Conservation (phyloP, 2,329 filamentous ascomycete species). For the Aspergillus tamarii region DNA sequence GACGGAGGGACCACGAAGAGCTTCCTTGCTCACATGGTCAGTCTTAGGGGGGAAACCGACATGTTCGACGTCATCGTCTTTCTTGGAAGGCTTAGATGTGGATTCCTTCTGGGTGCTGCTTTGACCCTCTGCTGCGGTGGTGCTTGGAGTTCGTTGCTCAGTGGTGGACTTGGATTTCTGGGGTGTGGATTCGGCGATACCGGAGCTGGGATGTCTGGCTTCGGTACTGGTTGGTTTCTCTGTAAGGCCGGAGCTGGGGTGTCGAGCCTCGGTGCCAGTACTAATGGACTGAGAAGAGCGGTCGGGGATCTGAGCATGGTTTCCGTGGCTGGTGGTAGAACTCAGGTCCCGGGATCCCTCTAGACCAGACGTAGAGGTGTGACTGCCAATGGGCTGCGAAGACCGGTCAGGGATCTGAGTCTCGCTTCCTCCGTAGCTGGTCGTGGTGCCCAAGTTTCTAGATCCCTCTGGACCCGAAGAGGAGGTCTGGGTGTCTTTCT, state of each 20-base stretch:
- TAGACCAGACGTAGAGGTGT: too few relatives aligned
- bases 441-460: neutral
- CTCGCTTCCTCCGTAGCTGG: neutral
- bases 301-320: neutral
- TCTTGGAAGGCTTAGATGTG: neutral
- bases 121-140: neutral
- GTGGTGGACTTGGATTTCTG: neutral
- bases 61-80: neutral
- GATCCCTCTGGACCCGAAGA: neutral
- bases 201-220: neutral
- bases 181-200: neutral
- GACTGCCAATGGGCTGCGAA: neutral
- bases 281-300: neutral
- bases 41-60: conserved; percentile 7
- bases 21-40: conserved; percentile 31
- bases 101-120: neutral
- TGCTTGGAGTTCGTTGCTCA: neutral
- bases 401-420: neutral
- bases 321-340: neutral
- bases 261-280: neutral
- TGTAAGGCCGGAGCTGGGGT: neutral
- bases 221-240: neutral
- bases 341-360: neutral
- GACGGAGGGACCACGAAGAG: conserved; percentile 34
- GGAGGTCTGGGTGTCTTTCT: neutral